Conservation (phyloP, 2,329 filamentous ascomycete species). For the Parasarocladium wereldwijsianum region DNA sequence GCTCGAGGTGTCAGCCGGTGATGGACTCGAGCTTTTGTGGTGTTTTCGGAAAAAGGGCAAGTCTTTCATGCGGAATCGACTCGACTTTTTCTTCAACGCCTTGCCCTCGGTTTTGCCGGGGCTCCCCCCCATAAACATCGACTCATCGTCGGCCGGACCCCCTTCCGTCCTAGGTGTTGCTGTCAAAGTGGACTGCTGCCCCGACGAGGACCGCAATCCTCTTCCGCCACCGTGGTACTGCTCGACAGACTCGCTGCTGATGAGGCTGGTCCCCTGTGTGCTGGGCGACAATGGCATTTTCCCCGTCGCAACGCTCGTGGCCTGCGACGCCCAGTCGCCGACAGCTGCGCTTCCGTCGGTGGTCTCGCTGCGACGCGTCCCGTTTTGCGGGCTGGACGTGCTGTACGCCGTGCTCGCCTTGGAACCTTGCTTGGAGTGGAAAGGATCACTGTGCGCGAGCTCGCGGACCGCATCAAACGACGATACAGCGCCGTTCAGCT, state of each 20-base stretch:
- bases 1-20: conserved; percentile 18
- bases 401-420: conserved; percentile 16
- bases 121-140: conserved; percentile 22
- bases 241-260: conserved; percentile 43
- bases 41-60: conserved; percentile 42
- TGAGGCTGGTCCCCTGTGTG: conserved; percentile 50
- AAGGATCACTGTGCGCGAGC: conserved; percentile 34
- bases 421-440: conserved; percentile 14
- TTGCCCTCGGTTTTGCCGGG: conserved; percentile 32
- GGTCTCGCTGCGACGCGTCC: conserved; percentile 45
- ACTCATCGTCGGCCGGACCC: conserved; percentile 14
- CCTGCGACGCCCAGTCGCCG: conserved; percentile 48
- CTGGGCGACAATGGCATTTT: conserved; percentile 52
- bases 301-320: conserved; percentile 46
- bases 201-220: conserved; percentile 5
- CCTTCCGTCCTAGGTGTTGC: conserved; percentile 12
- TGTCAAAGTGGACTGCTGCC: conserved; percentile 6
- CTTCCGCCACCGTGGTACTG: conserved; percentile 15
- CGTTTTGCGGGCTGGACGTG: conserved; percentile 26
- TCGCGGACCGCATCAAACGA: conserved; percentile 32
- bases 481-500: conserved; percentile 27
- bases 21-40: conserved; percentile 27
- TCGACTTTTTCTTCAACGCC: conserved; percentile 45
- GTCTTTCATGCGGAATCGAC: conserved; percentile 48
- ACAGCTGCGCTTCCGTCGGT: conserved; percentile 44